Evolutionary conservation across 805 yeast species (phyloP), one percentile per base, ranked within the genome.

Genomic region (Pichia rugopelliculosa): DNA sequence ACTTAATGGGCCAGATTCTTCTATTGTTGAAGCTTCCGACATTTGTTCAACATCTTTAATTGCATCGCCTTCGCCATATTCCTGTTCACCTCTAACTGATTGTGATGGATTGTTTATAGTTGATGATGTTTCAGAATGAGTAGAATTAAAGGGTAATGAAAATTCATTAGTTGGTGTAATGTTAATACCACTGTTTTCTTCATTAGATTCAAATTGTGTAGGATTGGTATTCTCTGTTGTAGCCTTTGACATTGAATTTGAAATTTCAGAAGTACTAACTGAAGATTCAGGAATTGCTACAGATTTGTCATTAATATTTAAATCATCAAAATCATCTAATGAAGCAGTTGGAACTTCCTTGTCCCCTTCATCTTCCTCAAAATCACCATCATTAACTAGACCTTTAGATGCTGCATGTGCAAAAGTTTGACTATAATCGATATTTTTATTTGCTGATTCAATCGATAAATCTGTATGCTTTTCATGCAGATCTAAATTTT

Each of bases 31-130:
- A 10, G 65, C 51, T 38, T 64, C 71, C 37, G 67, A 62, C 8
- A 75, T 64, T 17, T 61, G 61, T 50, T 77, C 80, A 15, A 72
- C 64, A 52, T 82, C 96, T 30, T 30, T 30, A n/a, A 4, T 15
- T 2, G 15, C 34, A 5, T n/a, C 34, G n/a, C n/a, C 18, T 15
- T 6, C 34, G 5, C 17, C 18, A 4, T 6, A 17, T 30, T 30
- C 34, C 2, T 30, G 34, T 30, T 30, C 34, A 53, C 86, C 96
- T 51, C 96, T 80, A 8, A 88, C 95, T 21, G 96, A 86, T 65
- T 80, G 78, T 0, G 97, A 90, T 2, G 97, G 88, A 62, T 91
- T 89, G 67, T 90, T 90, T 57, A 85, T 91, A 30, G 89, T 95
- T 39, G 96, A 86, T 0, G 96, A 88, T 0, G 96, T 86, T 36